These are phyloP conservation scores for Saturnispora halmiae DNA, from an alignment of 805 yeast genomes.

Conservation along the genomic window DNA sequence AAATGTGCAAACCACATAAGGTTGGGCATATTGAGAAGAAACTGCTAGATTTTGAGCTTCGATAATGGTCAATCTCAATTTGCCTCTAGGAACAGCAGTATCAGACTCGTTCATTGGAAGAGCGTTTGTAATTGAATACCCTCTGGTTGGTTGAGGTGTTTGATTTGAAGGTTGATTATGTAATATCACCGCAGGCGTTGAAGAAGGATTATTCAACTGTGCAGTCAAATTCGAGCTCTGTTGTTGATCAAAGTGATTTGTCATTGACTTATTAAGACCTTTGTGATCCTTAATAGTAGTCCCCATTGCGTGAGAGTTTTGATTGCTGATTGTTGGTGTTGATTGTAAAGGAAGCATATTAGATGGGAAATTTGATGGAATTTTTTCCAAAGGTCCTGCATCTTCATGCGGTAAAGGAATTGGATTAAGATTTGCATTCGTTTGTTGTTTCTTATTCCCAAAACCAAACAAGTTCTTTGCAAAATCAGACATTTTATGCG, in stretches of 20 bases:
- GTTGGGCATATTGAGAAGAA: constrained; percentile 49
- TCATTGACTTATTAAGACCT: constrained; percentile 27
- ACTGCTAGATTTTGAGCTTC: constrained; percentile 68
- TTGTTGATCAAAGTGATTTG: constrained; percentile 25
- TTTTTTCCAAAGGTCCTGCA: constrained; percentile 10
- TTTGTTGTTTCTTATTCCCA: constrained; percentile 11
- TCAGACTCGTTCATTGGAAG: constrained; percentile 19
- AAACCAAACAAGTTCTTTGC: constrained; percentile 21
- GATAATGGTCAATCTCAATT: constrained; percentile 67
- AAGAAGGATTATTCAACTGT: constrained; percentile 11
- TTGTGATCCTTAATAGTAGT: constrained; percentile 42
- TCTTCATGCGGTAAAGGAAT: constrained; percentile 11
- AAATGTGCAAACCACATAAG: constrained; percentile 86
- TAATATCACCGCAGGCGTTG: not conserved
- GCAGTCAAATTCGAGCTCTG: constrained; percentile 17
- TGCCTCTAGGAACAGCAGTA: constrained; percentile 59
- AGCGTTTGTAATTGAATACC: constrained; percentile 13
- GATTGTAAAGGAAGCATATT: constrained; percentile 38
- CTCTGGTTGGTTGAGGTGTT: constrained; percentile 9
- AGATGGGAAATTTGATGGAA: constrained; percentile 22
- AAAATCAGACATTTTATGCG: constrained; percentile 18
- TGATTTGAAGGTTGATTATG: constrained; percentile 6
- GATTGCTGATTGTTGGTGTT: constrained; percentile 63
- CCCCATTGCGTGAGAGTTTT: constrained; percentile 57
- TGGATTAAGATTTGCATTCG: constrained; percentile 11